Conservation (phyloP, 2,329 filamentous ascomycete species). For the Verticillium longisporum region DNA sequence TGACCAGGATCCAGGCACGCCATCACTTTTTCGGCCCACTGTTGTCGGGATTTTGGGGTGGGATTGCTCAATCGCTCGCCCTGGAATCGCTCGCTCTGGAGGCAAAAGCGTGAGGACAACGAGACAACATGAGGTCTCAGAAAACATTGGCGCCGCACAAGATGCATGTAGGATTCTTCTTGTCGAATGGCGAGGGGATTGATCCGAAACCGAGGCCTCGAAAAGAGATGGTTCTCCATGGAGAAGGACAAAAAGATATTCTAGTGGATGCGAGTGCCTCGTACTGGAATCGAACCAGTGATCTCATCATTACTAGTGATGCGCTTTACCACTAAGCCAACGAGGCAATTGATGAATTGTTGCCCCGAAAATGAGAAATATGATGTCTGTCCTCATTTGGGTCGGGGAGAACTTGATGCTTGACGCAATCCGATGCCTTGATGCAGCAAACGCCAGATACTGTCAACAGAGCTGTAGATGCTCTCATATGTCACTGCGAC, state of each 20-base stretch:
- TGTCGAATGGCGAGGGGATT: too few relatives aligned
- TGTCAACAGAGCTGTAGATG: too few relatives aligned
- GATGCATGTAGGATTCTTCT: too few relatives aligned
- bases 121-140: too few relatives aligned
- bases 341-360: slow-evolving; percentile 6
- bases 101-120: too few relatives aligned
- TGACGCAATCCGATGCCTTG: too few relatives aligned
- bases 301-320: slow-evolving; percentile 15
- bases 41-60: background rate
- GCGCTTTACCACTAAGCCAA: slow-evolving; percentile 14
- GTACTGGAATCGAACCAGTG: slow-evolving; percentile 13
- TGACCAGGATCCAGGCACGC: background rate
- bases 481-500: too few relatives aligned
- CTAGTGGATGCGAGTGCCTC: slow-evolving; percentile 3
- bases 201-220: too few relatives aligned
- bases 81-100: background rate
- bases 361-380: background rate
- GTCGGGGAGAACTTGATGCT: background rate
- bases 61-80: background rate
- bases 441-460: too few relatives aligned
- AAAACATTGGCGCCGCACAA: too few relatives aligned
- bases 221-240: too few relatives aligned
- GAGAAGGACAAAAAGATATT: background rate
- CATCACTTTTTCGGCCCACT: background rate
- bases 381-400: background rate